Conservation (phyloP, 1,139 yeast genomes). For the Nakaseomyces delphensis region DNA sequence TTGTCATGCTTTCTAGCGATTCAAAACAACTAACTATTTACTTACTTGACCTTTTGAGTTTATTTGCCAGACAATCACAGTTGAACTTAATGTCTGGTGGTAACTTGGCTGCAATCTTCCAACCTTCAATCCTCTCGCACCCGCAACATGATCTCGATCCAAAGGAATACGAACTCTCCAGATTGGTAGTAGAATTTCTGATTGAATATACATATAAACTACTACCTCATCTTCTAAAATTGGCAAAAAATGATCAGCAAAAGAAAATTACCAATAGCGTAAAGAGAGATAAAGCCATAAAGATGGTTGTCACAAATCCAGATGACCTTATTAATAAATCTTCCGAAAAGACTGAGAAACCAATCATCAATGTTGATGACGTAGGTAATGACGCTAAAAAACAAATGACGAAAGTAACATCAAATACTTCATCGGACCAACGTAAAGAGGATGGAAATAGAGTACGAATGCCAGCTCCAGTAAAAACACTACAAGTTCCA, state of each 20-base stretch:
- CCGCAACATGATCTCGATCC: slow-evolving; percentile 91
- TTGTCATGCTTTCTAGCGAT: slow-evolving; percentile 38
- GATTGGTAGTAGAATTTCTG: slow-evolving; percentile 79
- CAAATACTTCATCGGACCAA: neutral
- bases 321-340: neutral
- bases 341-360: neutral
- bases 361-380: neutral
- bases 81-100: slow-evolving; percentile 87
- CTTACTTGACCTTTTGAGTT: slow-evolving; percentile 73
- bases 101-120: slow-evolving; percentile 91
- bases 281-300: slow-evolving; percentile 6
- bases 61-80: slow-evolving; percentile 72
- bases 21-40: slow-evolving; percentile 79
- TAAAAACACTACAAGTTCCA: slow-evolving; percentile 12
- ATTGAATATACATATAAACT: slow-evolving; percentile 78
- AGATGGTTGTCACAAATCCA: slow-evolving; percentile 9
- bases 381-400: neutral
- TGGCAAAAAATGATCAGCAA: slow-evolving; percentile 23
- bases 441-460: slow-evolving; percentile 1
- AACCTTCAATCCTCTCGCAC: slow-evolving; percentile 87
- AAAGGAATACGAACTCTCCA: slow-evolving; percentile 79
- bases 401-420: neutral
- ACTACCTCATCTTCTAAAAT: slow-evolving; percentile 46
- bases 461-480: slow-evolving; percentile 10
- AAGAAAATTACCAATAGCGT: slow-evolving; percentile 6